These are phyloP conservation scores for Backusella macrospora DNA, from an alignment of 192 early-diverging fungal genomes.

Conservation along the genomic window DNA sequence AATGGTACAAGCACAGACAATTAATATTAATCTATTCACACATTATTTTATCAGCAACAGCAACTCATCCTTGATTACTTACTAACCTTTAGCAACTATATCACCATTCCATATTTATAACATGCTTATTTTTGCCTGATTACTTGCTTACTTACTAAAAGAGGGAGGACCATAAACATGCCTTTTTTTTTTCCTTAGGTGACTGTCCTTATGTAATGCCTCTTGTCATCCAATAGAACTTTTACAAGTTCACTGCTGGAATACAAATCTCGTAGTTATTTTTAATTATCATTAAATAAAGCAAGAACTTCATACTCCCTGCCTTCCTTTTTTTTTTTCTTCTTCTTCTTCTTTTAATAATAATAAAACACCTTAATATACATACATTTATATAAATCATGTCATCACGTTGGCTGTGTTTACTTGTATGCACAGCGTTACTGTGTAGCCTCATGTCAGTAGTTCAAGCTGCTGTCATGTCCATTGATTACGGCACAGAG, in stretches of 20 bases:
- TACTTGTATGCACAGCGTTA: background rate
- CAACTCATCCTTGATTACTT: no score
- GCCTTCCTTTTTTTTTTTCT: background rate
- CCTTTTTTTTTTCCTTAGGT: background rate
- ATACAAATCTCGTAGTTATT: background rate
- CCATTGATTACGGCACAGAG: conserved; percentile 96
- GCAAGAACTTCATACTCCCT: background rate
- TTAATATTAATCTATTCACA: no score
- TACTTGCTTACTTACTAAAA: no score
- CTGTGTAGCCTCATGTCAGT: background rate
- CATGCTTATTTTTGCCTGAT: no score
- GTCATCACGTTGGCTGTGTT: conserved; percentile 9
- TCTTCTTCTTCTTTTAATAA: background rate
- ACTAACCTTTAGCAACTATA: no score
- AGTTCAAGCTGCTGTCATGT: conserved; percentile 75
- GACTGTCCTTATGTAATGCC: background rate
- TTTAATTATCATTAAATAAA: background rate
- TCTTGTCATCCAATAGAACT: background rate
- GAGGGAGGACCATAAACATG: no score
- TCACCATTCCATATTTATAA: no score
- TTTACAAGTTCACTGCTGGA: conserved; percentile 7
- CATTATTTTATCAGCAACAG: no score
- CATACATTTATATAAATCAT: background rate
- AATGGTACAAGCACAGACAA: background rate
- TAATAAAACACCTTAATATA: background rate